Conservation (phyloP, 371 early-diverging fungal genomes). For the Mortierella sp. region DNA sequence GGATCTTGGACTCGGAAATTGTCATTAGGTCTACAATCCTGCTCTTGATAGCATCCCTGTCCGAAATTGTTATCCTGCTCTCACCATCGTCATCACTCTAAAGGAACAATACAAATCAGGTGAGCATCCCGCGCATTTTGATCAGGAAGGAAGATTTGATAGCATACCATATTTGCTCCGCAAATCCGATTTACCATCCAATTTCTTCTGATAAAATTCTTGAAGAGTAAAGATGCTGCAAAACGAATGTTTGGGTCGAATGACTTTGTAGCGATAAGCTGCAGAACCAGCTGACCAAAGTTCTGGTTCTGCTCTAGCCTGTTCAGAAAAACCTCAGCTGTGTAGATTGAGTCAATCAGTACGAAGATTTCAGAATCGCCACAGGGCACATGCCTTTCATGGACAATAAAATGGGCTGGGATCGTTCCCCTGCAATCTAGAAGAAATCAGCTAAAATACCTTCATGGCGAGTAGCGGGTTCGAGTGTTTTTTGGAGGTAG, state of each 20-base stretch:
- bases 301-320: conserved; percentile 73
- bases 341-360: conserved; percentile 3
- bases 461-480: conserved; percentile 78
- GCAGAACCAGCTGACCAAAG: conserved; percentile 79
- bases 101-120: neutral
- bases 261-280: conserved; percentile 69
- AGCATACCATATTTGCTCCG: neutral
- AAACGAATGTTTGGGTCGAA: conserved; percentile 75
- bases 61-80: conserved; percentile 67
- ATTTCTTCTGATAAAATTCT: conserved; percentile 90
- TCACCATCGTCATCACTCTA: conserved; percentile 59
- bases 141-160: conserved; percentile 3
- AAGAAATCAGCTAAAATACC: conserved; percentile 72
- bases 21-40: conserved; percentile 90
- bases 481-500: conserved; percentile 80
- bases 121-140: neutral
- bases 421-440: neutral
- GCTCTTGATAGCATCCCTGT: conserved; percentile 84
- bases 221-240: conserved; percentile 91
- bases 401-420: conserved; percentile 1
- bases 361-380: neutral
- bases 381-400: conserved; percentile 1
- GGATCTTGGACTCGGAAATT: conserved; percentile 78
- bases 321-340: conserved; percentile 74
- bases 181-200: conserved; percentile 78